phyloP scores from a whole-genome alignment of 2,329 filamentous ascomycete species.

The Aureobasidium leucospermi region DNA sequence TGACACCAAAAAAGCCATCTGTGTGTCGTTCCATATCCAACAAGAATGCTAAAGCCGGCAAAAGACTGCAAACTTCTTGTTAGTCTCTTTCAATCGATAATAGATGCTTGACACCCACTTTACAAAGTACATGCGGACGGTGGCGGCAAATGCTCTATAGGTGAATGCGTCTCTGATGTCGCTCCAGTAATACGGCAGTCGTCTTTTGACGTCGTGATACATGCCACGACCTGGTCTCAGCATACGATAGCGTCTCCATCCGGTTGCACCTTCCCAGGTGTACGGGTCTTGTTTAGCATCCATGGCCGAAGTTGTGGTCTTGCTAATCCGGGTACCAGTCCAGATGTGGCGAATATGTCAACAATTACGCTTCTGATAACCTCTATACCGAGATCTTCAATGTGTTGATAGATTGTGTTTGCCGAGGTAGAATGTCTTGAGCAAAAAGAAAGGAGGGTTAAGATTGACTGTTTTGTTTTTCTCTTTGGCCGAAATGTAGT shows the following conservation, averaged over 20 bases:
- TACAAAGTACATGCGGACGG: conserved; percentile 53
- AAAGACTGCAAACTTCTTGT: neutral
- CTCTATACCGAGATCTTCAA: neutral
- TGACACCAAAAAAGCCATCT: conserved; percentile 49
- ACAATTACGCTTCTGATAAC: neutral
- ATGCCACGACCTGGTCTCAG: conserved; percentile 45
- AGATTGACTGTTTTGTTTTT: neutral
- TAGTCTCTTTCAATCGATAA: neutral
- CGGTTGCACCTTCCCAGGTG: conserved; percentile 28
- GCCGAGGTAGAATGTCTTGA: neutral
- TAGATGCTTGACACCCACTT: conserved; percentile 31
- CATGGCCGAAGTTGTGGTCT: neutral
- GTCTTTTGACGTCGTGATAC: conserved; percentile 46
- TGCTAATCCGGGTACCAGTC: neutral
- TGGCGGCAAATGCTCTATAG: conserved; percentile 49
- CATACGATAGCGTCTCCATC: conserved; percentile 30
- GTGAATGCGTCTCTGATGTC: conserved; percentile 49
- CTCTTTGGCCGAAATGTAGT: neutral
- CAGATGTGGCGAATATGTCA: neutral
- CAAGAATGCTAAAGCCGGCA: neutral
- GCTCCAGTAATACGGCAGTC: conserved; percentile 49
- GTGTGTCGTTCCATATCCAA: conserved; percentile 53
- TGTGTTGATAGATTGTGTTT: neutral
- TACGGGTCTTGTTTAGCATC: conserved; percentile 26
- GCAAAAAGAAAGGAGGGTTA: neutral